phyloP scores from a whole-genome alignment of 441 rosid genomes.

The Aquilaria agallochum region DNA sequence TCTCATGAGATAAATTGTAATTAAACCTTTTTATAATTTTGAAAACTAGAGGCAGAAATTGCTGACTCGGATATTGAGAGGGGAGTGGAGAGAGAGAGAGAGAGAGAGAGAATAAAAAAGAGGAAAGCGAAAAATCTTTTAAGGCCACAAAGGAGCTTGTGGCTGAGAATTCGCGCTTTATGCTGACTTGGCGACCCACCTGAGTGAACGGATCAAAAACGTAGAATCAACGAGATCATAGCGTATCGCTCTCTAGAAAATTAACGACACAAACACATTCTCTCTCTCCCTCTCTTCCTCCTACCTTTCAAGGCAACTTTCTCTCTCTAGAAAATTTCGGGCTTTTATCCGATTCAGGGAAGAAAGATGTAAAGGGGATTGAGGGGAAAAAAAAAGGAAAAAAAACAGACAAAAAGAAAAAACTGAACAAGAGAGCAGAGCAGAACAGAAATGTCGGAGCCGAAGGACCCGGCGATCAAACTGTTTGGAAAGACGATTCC shows the following conservation, averaged over 20 bases:
- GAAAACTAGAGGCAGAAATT: background rate
- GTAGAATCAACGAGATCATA: constrained; percentile 27
- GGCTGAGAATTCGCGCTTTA: constrained; percentile 53
- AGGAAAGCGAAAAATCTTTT: constrained; percentile 27
- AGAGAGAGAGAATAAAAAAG: constrained; percentile 15
- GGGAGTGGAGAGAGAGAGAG: background rate
- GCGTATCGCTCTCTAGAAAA: no score
- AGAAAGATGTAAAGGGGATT: background rate
- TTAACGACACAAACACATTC: constrained; percentile 22
- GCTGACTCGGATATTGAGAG: constrained; percentile 39
- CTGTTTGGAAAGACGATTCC: constrained; percentile 70
- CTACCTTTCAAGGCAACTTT: background rate
- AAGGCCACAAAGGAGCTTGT: constrained; percentile 67
- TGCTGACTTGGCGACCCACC: constrained; percentile 58
- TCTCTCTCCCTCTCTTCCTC: constrained; percentile 15
- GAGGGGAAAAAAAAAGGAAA: constrained; percentile 4
- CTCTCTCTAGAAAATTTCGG: constrained; percentile 28
- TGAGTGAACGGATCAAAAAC: constrained; percentile 41
- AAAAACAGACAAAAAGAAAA: background rate
- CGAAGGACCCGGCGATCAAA: constrained; percentile 66
- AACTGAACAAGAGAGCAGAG: background rate
- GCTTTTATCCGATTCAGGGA: constrained; percentile 4
- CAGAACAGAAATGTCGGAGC: constrained; percentile 40
- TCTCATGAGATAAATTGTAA: no score
- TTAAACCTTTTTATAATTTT: no score